phyloP scores from a whole-genome alignment of 176 grass and related monocot genomes.

The Oryza officinalis region DNA sequence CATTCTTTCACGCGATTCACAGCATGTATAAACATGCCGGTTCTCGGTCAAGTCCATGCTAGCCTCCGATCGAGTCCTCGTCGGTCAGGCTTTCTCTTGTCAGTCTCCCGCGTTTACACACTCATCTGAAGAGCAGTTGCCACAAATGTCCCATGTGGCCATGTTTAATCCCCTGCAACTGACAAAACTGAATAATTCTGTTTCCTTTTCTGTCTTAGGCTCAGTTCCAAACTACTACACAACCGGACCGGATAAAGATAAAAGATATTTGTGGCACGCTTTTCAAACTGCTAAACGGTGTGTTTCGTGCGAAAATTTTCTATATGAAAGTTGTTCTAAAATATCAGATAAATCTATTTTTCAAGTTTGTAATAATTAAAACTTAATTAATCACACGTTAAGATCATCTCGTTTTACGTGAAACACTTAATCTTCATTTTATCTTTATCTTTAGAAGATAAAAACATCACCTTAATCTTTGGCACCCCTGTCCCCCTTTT shows the following conservation, averaged over 20 bases:
- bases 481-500: background rate
- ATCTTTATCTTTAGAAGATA: no score
- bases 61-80: background rate
- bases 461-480: background rate
- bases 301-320: no score
- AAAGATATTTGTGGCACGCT: no score
- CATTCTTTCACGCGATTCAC: background rate
- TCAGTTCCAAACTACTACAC: no score
- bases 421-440: no score
- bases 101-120: constrained; percentile 21
- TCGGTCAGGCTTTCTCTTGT: background rate
- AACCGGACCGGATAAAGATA: no score
- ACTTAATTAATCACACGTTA: no score
- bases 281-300: no score
- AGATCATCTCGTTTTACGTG: no score
- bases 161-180: background rate
- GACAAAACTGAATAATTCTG: background rate
- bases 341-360: no score
- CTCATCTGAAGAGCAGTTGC: background rate
- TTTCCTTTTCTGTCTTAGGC: background rate
- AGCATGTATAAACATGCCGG: background rate
- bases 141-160: background rate
- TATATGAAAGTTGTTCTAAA: no score
- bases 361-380: no score
- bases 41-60: background rate